Evolutionary conservation across 225 moss, liverwort and hornwort species (phyloP).

Genomic region (Polytrichum formosum): DNA sequence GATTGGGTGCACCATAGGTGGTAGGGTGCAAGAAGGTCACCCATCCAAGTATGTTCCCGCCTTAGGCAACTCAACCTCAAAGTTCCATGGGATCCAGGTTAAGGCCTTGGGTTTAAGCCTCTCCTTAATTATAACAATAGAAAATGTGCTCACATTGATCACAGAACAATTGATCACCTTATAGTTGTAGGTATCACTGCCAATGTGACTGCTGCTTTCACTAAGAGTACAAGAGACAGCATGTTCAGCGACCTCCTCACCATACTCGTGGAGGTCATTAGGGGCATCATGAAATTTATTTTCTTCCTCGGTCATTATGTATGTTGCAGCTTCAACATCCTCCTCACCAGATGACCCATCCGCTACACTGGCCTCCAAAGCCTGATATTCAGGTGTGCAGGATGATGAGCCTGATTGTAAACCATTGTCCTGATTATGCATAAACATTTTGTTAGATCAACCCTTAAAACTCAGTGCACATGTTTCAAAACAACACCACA

Average conservation of each 20-base stretch:
- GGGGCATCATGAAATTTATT: constrained; percentile 58
- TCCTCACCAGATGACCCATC: constrained; percentile 55
- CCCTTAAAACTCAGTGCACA: too few relatives aligned
- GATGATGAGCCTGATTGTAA: constrained; percentile 32
- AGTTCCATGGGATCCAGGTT: too few relatives aligned
- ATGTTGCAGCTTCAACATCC: constrained; percentile 16
- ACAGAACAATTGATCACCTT: constrained; percentile 30
- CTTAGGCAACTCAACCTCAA: too few relatives aligned
- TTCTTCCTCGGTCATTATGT: constrained; percentile 42
- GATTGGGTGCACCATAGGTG: too few relatives aligned
- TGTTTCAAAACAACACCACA: too few relatives aligned
- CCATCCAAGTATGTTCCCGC: too few relatives aligned
- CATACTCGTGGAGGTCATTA: constrained; percentile 52
- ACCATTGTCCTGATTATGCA: too few relatives aligned
- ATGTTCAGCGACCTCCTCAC: constrained; percentile 52
- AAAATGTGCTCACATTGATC: not conserved
- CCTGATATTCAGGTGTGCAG: constrained; percentile 36
- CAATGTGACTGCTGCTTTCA: constrained; percentile 62
- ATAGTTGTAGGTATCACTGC: constrained; percentile 52
- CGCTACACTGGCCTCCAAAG: constrained; percentile 22
- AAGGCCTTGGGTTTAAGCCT: too few relatives aligned
- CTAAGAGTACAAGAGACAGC: constrained; percentile 54
- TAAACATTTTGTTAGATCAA: too few relatives aligned
- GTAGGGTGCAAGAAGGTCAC: too few relatives aligned
- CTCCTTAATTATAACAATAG: too few relatives aligned